Evolutionary conservation across 768 basidiomycete genomes (phyloP), one percentile per base, ranked within the genome.

Genomic region (Pleurotus tuber-regium): DNA sequence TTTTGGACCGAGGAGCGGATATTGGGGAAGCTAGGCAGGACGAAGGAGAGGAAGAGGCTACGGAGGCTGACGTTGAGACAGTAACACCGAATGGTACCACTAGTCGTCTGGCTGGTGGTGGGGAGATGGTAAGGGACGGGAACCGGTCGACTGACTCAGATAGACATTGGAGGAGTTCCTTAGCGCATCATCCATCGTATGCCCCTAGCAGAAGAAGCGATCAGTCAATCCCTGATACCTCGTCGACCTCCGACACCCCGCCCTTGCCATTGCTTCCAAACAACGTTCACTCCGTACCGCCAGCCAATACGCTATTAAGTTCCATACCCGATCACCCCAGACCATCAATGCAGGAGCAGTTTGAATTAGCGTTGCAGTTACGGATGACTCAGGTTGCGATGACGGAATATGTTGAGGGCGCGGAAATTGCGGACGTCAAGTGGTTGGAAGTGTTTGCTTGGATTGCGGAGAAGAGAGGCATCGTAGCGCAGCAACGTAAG

Each of bases 371-470:
- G 16, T 70, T 97, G 39, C 89, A 97, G 66, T 66, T 98, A 26
- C 76, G 93, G 25, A 89, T 96, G 79, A 89, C 93, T 0, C 86
- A 90, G 61, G 83, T 87, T 42, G 82, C 86, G 4, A 70, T 98
- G 43, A 77, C 79, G 14, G 97, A 98, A 68, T 79, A 86, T 29
- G 78, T 89, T 14, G 87, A 93, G 30, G 96, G 97, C 0, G 78
- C 92, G 0, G 92, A 95, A 59, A 81, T 83, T 33, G 94, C 93
- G 0, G 85, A 88, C 55, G 69, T 72, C 14, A 84, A 82, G 51
- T 94, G 92, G 82, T 72, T 92, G 12, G 91, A 92, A 23, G 77
- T 92, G 6, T 96, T 95, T 65, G 71, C 79, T 4, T 97, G 89
- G 88, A 85, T 93, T 61, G 85, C 92, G 0, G 86, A 84, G 51